Conservation (phyloP, 139 green algal genomes). For the Chlamydomonas sp. region DNA sequence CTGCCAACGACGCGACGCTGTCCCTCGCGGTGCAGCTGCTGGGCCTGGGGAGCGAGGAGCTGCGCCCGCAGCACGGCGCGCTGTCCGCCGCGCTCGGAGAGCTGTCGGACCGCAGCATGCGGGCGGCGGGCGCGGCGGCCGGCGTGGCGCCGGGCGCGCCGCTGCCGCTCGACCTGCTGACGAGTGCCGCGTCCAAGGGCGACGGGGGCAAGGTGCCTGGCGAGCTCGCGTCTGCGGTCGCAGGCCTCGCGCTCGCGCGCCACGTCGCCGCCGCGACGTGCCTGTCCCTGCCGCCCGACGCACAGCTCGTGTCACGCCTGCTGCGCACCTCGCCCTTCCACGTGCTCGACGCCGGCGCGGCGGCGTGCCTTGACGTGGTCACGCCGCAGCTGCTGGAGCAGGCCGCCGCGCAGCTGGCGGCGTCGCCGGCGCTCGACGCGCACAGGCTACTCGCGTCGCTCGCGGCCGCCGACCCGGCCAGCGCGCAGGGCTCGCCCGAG, state of each 20-base stretch:
- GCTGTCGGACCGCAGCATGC: no score
- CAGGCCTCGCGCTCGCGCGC: neutral
- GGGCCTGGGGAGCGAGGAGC: neutral
- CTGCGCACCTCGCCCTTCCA: constrained; percentile 8
- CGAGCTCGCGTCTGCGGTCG: neutral
- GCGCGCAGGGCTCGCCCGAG: neutral
- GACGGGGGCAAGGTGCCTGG: no score
- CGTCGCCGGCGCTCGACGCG: neutral
- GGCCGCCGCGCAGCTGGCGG: neutral
- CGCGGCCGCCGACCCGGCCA: neutral
- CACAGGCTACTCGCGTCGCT: neutral
- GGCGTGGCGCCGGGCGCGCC: no score
- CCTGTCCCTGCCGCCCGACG: neutral
- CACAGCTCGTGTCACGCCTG: constrained; percentile 2
- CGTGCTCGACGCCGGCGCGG: no score
- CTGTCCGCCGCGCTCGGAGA: no score
- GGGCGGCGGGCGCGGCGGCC: no score
- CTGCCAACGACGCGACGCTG: neutral
- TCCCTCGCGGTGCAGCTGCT: neutral
- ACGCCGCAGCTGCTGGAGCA: neutral
- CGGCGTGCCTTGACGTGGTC: no score
- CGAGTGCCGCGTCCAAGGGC: no score
- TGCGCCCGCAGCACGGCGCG: no score
- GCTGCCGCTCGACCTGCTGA: no score
- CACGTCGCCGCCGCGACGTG: neutral